Base-by-base conservation (phyloP, 306 rosid species). In the Lathyrus oleraceus region DNA sequence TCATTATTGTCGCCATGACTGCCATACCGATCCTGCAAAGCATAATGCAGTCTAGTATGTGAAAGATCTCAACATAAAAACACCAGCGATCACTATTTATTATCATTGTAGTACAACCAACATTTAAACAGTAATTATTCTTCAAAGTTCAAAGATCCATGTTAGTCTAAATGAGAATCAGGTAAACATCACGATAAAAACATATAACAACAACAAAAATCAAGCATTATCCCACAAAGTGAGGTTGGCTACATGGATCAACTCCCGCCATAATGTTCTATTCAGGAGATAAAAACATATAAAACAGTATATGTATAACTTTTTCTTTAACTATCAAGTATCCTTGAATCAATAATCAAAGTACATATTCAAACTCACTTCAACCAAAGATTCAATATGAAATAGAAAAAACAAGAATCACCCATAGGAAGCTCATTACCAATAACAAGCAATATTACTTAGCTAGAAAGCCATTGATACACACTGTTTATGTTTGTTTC, bases 1-100 rank as follows among this genome's bases (percentile, higher is more conserved):
- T 71, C 72, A 82, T 56, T 57, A 78, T 44, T 36, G n/a, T 5
- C 51, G 14, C 23, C 28, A 44, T 23, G 42, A 52, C 61, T 35
- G 44, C 32, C 73, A 70, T 78, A 66, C 30, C 15, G 38, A 61
- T 27, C 81, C 83, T 78, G 71, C 72, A 78, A 75, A 78, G 45
- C 52, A 47, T 48, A 51, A 65, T 65, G 67, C 80, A 74, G 19
- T 56, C 14, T 39, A 69, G 21, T 10, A 36, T 44, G 52, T 13
- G 30, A 52, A 73, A 72, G 15, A 67, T 67, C 23, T 48, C 8
- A 11, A 74, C 72, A 73, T 62, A 74, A 36, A 42, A 56, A 57
- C n/a, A 17, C 30, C 11, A 10, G 66, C 9, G 8, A 16, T 42
- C 67, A 23, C 40, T 53, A 10, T 5, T 68, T 3, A 74, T 8